Base-by-base conservation (phyloP, 306 rosid genomes). In the Vigna unguiculata region DNA sequence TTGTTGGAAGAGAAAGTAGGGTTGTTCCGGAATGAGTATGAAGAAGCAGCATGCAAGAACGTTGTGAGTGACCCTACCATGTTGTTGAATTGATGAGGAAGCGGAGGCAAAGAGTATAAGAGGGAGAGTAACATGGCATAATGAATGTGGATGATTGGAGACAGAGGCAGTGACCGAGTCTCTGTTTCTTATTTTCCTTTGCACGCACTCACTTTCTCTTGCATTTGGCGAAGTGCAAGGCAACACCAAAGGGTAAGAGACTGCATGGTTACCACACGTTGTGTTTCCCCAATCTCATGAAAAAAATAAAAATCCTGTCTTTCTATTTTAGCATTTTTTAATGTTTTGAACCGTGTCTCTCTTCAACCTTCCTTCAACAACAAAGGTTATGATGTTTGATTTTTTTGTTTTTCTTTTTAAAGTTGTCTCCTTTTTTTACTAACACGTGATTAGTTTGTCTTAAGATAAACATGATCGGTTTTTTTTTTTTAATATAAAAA, bases 211-310 rank as follows among this genome's bases (percentile, higher is more conserved):
- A 81, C 67, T 36, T 30, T 61, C 22, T 60, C 25, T 77, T 67
- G 71, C 78, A 71, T 66, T 51, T 32, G 67, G 76, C 82, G 76
- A 78, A 19, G 80, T 22, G 38, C 49, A 57, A 53, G 81, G 66
- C 11, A 41, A 51, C 1, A 4, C 34, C 58, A 78, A 59, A 59
- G 34, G 64, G 77, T 59, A 65, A 64, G 69, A 25, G 5, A 24
- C 28, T 64, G 69, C 69, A 80, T 78, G 54, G 32, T 54, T 57
- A 82, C 94, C 92, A 83, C 88, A 81, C 48, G 48, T 83, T 82
- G 4, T 28, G 32, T 28, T 28, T 28, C 32, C 32, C 32, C 32
- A 28, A 28, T 28, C 32, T 28, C 32, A 28, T 3, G 32, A 4
- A 28, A 28, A 28, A 28, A 28, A 28, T 28, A 28, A 28, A 28